Percentiles rank a stretch among this genome's conserved stretches.
These are phyloP conservation scores for Huntiella moniliformis DNA, from an alignment of 2,329 filamentous ascomycete genomes.

Conservation along the genomic window DNA sequence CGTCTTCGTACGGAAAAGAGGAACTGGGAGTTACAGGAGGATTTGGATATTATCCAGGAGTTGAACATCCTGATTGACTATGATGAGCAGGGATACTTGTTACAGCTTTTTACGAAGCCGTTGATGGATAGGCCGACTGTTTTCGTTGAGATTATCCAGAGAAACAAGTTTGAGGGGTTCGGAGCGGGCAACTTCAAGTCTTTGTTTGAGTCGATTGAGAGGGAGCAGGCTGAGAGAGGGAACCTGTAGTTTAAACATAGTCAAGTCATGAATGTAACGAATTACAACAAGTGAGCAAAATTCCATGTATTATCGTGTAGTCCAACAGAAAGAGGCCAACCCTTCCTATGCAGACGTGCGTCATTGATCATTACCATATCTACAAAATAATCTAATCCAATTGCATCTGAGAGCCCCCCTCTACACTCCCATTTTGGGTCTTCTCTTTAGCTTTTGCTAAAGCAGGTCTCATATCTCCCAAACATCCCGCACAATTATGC, in stretches of 20 bases:
- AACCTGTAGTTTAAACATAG: slow-evolving; percentile 39
- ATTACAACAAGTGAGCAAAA: neutral
- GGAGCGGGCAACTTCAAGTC: slow-evolving; percentile 93
- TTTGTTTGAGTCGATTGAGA: slow-evolving; percentile 84
- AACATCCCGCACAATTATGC: slow-evolving; percentile 90
- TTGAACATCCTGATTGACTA: slow-evolving; percentile 90
- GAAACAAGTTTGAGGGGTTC: slow-evolving; percentile 78
- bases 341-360: too few species aligned
- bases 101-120: slow-evolving; percentile 65
- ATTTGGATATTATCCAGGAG: slow-evolving; percentile 55
- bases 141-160: slow-evolving; percentile 90
- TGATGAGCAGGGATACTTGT: slow-evolving; percentile 73
- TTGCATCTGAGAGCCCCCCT: neutral
- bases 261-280: too few species aligned
- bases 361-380: neutral
- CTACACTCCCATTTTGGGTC: slow-evolving; percentile 1
- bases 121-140: slow-evolving; percentile 88
- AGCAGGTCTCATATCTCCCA: slow-evolving; percentile 27
- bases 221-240: slow-evolving; percentile 71
- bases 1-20: slow-evolving; percentile 47
- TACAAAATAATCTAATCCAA: neutral
- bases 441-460: slow-evolving; percentile 12
- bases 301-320: neutral
- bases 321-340: neutral
- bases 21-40: slow-evolving; percentile 51